A percentile compares a stretch with the other conserved stretches of the same genome.
These are phyloP conservation scores for Metschnikowia arizonensis DNA, from an alignment of 805 yeast genomes.

Conservation along the genomic window DNA sequence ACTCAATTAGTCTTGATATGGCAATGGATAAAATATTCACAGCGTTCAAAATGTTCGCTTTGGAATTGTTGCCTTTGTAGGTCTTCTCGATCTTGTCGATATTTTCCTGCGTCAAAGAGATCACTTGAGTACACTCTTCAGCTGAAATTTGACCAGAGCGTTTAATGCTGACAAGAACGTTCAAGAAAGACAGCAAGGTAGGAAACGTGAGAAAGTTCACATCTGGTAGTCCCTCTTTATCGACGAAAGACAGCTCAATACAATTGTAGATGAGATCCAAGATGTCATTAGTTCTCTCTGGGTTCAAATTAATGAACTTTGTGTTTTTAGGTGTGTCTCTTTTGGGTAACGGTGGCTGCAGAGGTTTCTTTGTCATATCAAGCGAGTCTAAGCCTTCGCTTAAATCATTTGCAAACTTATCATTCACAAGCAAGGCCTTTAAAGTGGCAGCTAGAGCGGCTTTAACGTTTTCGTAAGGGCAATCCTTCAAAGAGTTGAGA, in stretches of 20 bases:
- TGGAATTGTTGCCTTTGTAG: conserved; percentile 17
- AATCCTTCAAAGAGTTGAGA: conserved; percentile 56
- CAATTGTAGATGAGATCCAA: conserved; percentile 38
- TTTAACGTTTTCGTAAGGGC: conserved; percentile 62
- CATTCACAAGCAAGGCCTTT: conserved; percentile 53
- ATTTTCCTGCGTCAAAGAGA: conserved; percentile 15
- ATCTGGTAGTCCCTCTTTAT: conserved; percentile 15
- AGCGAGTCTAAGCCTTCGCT: conserved; percentile 12
- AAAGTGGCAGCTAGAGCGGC: conserved; percentile 61
- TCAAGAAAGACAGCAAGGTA: conserved; percentile 52
- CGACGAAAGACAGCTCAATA: conserved; percentile 33
- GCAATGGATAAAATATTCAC: conserved; percentile 33
- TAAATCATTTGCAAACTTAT: conserved; percentile 13
- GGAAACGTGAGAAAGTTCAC: conserved; percentile 32
- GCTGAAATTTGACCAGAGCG: conserved; percentile 18
- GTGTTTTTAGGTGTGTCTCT: conserved; percentile 21
- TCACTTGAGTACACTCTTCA: conserved; percentile 15
- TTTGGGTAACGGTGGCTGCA: conserved; percentile 19
- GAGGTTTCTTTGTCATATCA: conserved; percentile 21
- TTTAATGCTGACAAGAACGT: conserved; percentile 42
- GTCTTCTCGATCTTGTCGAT: conserved; percentile 19
- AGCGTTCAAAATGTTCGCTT: conserved; percentile 26
- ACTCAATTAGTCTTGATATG: conserved; percentile 28
- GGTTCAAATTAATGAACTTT: conserved; percentile 42
- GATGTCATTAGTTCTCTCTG: conserved; percentile 40